Percentiles rank a stretch among this genome's conserved stretches.
Evolutionary conservation across 176 grass and related monocot genomes (phyloP).

Genomic region (Poa annua): DNA sequence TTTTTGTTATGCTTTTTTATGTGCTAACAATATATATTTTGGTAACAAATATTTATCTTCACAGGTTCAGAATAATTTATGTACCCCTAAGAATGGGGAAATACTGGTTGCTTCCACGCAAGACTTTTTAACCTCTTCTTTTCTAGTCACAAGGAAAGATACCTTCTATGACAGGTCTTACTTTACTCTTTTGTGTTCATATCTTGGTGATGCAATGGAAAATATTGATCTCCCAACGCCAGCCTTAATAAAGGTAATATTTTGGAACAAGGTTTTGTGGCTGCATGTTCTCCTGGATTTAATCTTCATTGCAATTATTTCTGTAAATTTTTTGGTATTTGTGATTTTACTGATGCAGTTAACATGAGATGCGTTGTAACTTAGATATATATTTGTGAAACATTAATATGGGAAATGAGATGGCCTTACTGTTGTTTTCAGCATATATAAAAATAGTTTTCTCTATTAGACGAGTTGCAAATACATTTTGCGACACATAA

Average conservation of each 20-base stretch:
- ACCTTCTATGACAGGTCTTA: slow-evolving; percentile 81
- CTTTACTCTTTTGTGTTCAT: slow-evolving; percentile 90
- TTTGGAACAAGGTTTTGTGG: slow-evolving; percentile 17
- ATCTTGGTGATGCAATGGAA: slow-evolving; percentile 91
- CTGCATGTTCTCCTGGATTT: slow-evolving; percentile 25
- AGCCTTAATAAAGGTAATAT: slow-evolving; percentile 78
- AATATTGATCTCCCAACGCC: slow-evolving; percentile 89
- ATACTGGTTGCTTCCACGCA: slow-evolving; percentile 97
- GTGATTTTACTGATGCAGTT: slow-evolving; percentile 24
- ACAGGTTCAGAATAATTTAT: slow-evolving; percentile 99
- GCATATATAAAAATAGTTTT: not conserved
- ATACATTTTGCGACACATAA: slow-evolving; percentile 4
- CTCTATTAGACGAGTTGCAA: not conserved
- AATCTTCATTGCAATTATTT: slow-evolving; percentile 25
- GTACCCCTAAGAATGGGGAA: slow-evolving; percentile 96
- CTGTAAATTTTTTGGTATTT: not conserved
- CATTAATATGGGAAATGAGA: not conserved
- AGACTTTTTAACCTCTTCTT: slow-evolving; percentile 96
- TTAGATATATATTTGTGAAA: not conserved
- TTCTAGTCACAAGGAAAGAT: slow-evolving; percentile 97
- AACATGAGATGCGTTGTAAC: slow-evolving; percentile 15
- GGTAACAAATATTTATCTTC: slow-evolving; percentile 40
- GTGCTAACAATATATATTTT: not conserved
- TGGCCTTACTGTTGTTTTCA: not conserved
- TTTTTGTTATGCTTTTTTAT: slow-evolving; percentile 16